These are phyloP conservation scores for Nothomitra cinnamomea DNA, from an alignment of 2,329 filamentous ascomycete genomes.

Conservation along the genomic window DNA sequence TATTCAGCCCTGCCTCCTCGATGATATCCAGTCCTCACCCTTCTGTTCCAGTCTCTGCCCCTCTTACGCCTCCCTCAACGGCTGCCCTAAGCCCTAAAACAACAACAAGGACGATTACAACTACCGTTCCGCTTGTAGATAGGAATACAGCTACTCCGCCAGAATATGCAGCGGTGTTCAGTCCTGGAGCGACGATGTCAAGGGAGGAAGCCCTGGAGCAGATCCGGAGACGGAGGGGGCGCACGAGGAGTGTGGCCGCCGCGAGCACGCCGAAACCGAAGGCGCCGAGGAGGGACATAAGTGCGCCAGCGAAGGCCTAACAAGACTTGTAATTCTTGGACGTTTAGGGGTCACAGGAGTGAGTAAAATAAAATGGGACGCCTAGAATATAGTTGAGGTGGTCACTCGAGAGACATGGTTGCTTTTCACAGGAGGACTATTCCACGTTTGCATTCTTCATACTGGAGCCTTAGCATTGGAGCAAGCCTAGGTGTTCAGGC, in stretches of 20 bases:
- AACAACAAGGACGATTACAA: background rate
- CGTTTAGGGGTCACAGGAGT: too few species aligned
- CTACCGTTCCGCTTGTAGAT: background rate
- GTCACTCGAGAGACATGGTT: too few species aligned
- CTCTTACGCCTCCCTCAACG: background rate
- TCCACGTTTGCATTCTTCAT: too few species aligned
- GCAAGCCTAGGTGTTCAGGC: too few species aligned
- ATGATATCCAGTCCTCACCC: background rate
- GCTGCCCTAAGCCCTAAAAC: background rate
- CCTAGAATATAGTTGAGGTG: too few species aligned
- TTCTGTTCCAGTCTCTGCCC: background rate
- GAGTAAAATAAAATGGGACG: too few species aligned
- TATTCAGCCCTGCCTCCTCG: background rate
- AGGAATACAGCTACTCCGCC: background rate
- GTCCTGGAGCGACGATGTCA: conserved; percentile 34
- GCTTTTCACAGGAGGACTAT: too few species aligned
- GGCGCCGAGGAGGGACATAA: conserved; percentile 20
- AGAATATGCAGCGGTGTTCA: background rate
- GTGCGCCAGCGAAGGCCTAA: conserved; percentile 1
- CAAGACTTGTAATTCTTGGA: background rate
- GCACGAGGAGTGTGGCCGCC: conserved; percentile 51
- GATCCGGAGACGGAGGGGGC: conserved; percentile 54
- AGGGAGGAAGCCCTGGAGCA: conserved; percentile 60
- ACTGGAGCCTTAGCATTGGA: too few species aligned
- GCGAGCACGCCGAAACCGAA: conserved; percentile 43